These are phyloP conservation scores for Monosporascus cannonballus DNA, from an alignment of 2,329 filamentous ascomycete genomes.

Conservation along the genomic window DNA sequence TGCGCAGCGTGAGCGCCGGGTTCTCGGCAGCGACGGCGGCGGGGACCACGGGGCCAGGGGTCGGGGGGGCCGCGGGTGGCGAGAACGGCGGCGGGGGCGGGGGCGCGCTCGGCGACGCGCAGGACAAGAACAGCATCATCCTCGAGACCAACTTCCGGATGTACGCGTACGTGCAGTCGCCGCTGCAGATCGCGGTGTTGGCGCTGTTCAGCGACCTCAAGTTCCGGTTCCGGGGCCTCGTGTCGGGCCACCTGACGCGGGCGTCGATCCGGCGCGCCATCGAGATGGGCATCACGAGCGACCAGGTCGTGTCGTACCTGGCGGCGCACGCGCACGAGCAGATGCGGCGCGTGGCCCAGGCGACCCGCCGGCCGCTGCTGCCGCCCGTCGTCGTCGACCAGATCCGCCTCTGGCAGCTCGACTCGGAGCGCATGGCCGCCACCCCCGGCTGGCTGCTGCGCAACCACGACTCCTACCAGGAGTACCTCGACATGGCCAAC, in stretches of 20 bases:
- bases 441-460: conserved; percentile 81
- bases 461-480: conserved; percentile 68
- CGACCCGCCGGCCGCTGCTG: conserved; percentile 62
- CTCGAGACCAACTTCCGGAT: conserved; percentile 97
- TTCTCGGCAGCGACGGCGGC: conserved; percentile 56
- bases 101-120: conserved; percentile 30
- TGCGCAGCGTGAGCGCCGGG: conserved; percentile 64
- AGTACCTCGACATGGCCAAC: conserved; percentile 64
- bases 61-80: conserved; percentile 16
- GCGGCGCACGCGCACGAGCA: conserved; percentile 91
- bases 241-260: conserved; percentile 85
- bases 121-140: conserved; percentile 76
- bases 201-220: conserved; percentile 82
- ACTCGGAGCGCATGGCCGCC: conserved; percentile 88
- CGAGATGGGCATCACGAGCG: conserved; percentile 81
- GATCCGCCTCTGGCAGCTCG: conserved; percentile 94
- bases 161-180: conserved; percentile 93
- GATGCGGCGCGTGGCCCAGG: conserved; percentile 64
- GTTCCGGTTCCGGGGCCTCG: conserved; percentile 89
- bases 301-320: conserved; percentile 93
- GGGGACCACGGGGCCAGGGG: conserved; percentile 11
- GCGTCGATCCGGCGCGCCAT: conserved; percentile 84
- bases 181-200: conserved; percentile 89
- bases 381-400: conserved; percentile 97
- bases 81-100: neutral